Conservation (phyloP, 164 flowering plant genomes). For the Santalum album region DNA sequence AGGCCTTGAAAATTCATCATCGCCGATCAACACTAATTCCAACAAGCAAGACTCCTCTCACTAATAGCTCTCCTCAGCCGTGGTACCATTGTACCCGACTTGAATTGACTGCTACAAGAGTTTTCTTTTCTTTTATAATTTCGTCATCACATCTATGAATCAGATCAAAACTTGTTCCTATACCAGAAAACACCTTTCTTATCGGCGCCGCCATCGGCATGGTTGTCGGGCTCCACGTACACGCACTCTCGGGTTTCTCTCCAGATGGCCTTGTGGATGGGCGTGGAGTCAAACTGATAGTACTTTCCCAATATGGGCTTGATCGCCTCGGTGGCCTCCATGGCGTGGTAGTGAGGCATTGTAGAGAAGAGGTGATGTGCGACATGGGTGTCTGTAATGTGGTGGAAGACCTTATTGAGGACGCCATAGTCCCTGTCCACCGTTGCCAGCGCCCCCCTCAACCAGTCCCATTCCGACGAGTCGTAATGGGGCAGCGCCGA, state of each 20-base stretch:
- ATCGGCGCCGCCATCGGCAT: slow-evolving; percentile 8
- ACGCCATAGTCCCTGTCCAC: slow-evolving; percentile 4
- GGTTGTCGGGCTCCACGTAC: slow-evolving; percentile 31
- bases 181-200: slow-evolving; percentile 34
- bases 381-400: slow-evolving; percentile 5
- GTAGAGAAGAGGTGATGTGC: slow-evolving; percentile 2
- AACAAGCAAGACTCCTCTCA: no score
- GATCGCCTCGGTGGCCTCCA: slow-evolving; percentile 5
- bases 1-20: no score
- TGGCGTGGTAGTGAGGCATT: slow-evolving; percentile 5
- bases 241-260: slow-evolving; percentile 39
- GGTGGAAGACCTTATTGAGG: slow-evolving; percentile 1
- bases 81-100: no score
- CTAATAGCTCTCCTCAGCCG: no score
- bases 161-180: slow-evolving; percentile 19
- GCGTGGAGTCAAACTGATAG: slow-evolving; percentile 1
- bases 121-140: no score
- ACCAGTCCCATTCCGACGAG: slow-evolving; percentile 6
- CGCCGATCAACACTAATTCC: no score
- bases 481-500: slow-evolving; percentile 4
- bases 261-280: slow-evolving; percentile 11
- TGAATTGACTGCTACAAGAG: no score
- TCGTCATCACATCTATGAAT: no score
- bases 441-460: slow-evolving; percentile 5
- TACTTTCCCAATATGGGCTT: not conserved